Evolutionary conservation across 768 basidiomycete species (phyloP), one percentile per base, ranked within the genome.

Genomic region (Harrya chromipes): DNA sequence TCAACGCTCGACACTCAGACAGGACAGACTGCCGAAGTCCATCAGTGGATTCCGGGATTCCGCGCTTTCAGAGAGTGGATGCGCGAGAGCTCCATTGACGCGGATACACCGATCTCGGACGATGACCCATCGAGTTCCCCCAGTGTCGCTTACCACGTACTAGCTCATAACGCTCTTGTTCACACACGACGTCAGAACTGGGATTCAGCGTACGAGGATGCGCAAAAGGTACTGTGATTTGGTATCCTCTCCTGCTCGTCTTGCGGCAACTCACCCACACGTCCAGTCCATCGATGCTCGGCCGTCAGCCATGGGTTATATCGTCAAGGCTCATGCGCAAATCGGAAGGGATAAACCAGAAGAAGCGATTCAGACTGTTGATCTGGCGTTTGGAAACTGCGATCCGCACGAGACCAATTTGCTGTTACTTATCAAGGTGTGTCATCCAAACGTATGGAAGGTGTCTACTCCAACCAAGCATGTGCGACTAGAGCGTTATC

Each of bases 381-480:
- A 54, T 23, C 49, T 54, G 12, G 43, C 17, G 17, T 42, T 51
- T 14, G 31, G 13, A 11, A 31, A 47, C 4, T 43, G 49, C 19
- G 10, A 43, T 24, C 46, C 49, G 3, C 2, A 21, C 6, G 45
- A 54, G 13, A 44, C 11, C 11, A 39, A 21, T n/a, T 40, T 54
- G n/a, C 36, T 54, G 4, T 31, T 54, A 14, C 45, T 54, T 2
- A 13, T 46, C 17, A 54, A 54, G 37, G 53, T 54, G 6, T 13
- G 41, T 20, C 16, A 7, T 21, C 38, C 20, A n/a, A 5, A 13
- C 12, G 4, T 21, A 11, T 31, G 12, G 13, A 42, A 33, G 27
- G 6, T 2, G n/a, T 31, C n/a, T 12, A 6, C 27, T 19, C 16
- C 27, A 13, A 9, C 24, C 21, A 4, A 41, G 4, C 16, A 4